phyloP scores from a whole-genome alignment of 768 basidiomycete species.

The Tubosaeta sp. region DNA sequence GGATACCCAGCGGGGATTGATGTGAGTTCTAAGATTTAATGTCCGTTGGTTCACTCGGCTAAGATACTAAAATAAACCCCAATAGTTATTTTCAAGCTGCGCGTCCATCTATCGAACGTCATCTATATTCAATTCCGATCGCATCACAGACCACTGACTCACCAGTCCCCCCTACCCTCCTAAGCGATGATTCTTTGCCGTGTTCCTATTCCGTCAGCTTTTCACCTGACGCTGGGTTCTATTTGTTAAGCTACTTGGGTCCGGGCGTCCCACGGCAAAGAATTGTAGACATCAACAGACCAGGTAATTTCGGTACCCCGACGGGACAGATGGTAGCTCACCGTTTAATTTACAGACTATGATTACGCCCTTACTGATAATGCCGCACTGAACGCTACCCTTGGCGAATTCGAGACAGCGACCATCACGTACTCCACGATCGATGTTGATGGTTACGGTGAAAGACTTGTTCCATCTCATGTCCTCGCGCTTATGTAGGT shows the following conservation, averaged over 20 bases:
- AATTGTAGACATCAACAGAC: slow-evolving; percentile 53
- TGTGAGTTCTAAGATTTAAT: slow-evolving; percentile 52
- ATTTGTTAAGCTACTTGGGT: slow-evolving; percentile 73
- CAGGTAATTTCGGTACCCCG: slow-evolving; percentile 32
- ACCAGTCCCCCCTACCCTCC: slow-evolving; percentile 36
- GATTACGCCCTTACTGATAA: slow-evolving; percentile 71
- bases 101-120: slow-evolving; percentile 76
- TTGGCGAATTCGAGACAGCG: slow-evolving; percentile 67
- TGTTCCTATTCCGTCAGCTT: slow-evolving; percentile 68
- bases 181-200: slow-evolving; percentile 49
- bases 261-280: slow-evolving; percentile 87
- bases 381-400: slow-evolving; percentile 54
- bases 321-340: background rate
- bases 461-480: slow-evolving; percentile 14
- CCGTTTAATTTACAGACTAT: slow-evolving; percentile 40
- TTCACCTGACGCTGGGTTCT: slow-evolving; percentile 84
- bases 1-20: slow-evolving; percentile 58
- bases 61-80: slow-evolving; percentile 20
- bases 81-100: slow-evolving; percentile 85
- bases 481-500: slow-evolving; percentile 16
- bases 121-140: slow-evolving; percentile 77
- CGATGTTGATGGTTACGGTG: slow-evolving; percentile 77
- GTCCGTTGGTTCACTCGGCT: slow-evolving; percentile 20
- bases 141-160: slow-evolving; percentile 42
- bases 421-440: slow-evolving; percentile 69